A percentile compares a stretch with the other conserved stretches of the same genome.
Conservation (phyloP, 2,329 filamentous ascomycete species). For the Akanthomyces dipterigenus region DNA sequence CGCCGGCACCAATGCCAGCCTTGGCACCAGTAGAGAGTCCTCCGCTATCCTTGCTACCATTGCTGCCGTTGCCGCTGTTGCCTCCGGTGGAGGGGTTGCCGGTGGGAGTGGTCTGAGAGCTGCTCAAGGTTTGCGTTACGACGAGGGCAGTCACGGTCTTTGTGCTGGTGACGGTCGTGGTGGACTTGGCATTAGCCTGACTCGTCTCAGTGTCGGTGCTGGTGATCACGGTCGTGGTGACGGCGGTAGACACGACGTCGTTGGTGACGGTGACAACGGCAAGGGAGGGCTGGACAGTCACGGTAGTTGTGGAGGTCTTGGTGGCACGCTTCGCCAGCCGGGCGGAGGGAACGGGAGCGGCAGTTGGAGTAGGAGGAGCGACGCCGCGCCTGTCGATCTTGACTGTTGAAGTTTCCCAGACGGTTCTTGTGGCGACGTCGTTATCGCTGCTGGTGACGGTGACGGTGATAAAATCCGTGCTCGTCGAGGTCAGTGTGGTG, state of each 20-base stretch:
- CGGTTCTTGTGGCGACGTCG: constrained; percentile 29
- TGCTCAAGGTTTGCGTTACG: constrained; percentile 24
- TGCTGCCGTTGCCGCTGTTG: constrained; percentile 13
- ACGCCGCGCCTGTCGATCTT: constrained; percentile 28
- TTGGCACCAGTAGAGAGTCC: constrained; percentile 36
- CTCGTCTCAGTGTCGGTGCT: constrained; percentile 27
- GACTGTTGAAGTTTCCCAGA: constrained; percentile 29
- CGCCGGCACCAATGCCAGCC: constrained; percentile 37
- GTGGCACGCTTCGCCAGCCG: constrained; percentile 29
- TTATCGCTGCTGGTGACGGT: constrained; percentile 30
- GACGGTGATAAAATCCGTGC: constrained; percentile 27
- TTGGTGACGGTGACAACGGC: constrained; percentile 23
- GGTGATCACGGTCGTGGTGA: constrained; percentile 22
- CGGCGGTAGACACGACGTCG: constrained; percentile 27
- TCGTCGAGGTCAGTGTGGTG: constrained; percentile 16
- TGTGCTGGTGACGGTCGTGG: constrained; percentile 31
- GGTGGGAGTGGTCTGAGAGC: constrained; percentile 22
- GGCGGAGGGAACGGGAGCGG: constrained; percentile 8
- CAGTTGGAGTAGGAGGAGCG: constrained; percentile 20
- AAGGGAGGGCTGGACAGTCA: constrained; percentile 21
- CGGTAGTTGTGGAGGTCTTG: constrained; percentile 25
- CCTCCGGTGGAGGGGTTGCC: not conserved
- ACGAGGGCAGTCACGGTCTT: constrained; percentile 17
- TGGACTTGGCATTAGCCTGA: constrained; percentile 30
- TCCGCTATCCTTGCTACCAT: constrained; percentile 8